Evolutionary conservation across 306 rosid species (phyloP).

Genomic region (Citrullus mucosospermus): DNA sequence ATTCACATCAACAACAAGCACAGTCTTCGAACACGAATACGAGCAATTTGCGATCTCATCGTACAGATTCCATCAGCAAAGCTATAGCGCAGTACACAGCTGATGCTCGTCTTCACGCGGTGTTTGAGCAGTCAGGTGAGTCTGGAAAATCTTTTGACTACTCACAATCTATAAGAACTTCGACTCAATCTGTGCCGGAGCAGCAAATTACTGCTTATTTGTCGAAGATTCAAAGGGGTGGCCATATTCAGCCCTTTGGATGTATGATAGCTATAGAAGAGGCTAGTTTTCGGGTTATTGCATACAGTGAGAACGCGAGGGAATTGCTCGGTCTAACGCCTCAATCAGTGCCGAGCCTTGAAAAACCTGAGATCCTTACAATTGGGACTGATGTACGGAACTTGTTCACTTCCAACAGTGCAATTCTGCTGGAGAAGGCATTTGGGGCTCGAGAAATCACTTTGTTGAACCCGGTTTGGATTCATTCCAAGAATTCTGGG

Average conservation of each 20-base stretch:
- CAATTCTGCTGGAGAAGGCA: conserved; percentile 52
- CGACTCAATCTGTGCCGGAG: conserved; percentile 42
- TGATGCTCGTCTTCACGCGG: conserved; percentile 89
- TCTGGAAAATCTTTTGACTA: conserved; percentile 64
- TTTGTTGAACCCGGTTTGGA: conserved; percentile 77
- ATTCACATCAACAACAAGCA: conserved; percentile 16
- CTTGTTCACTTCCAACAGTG: conserved; percentile 43
- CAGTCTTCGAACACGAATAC: conserved; percentile 32
- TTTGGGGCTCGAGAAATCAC: conserved; percentile 78
- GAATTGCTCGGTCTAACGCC: conserved; percentile 72
- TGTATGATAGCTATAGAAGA: conserved; percentile 69
- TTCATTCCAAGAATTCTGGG: conserved; percentile 60
- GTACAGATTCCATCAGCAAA: conserved; percentile 43
- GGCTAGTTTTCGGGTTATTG: conserved; percentile 37
- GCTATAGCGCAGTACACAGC: conserved; percentile 91
- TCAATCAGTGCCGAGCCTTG: conserved; percentile 62
- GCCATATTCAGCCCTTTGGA: conserved; percentile 78
- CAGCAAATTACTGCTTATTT: conserved; percentile 71
- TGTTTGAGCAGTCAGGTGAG: conserved; percentile 73
- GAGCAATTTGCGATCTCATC: conserved; percentile 12
- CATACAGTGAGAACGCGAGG: conserved; percentile 59
- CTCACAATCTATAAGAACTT: conserved; percentile 26
- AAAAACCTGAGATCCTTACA: conserved; percentile 18
- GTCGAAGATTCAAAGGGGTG: conserved; percentile 74
- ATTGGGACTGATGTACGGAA: conserved; percentile 59